Conservation (phyloP, 2,329 filamentous ascomycete species). For the Calonectria hawksworthii region DNA sequence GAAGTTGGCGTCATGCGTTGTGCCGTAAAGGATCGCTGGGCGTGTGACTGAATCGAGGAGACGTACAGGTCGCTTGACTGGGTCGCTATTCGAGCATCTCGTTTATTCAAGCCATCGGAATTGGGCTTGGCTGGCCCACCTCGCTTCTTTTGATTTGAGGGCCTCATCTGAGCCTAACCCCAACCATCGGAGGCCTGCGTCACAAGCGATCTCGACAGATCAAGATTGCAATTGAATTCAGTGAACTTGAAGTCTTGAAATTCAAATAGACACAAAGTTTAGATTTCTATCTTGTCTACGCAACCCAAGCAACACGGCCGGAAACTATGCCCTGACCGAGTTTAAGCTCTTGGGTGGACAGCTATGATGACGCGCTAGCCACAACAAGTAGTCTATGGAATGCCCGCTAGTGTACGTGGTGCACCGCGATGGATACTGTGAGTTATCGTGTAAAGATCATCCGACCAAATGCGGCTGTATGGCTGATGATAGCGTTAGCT, state of each 20-base stretch:
- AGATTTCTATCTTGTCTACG: not conserved
- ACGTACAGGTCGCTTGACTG: not conserved
- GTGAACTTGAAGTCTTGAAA: not conserved
- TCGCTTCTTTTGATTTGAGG: not conserved
- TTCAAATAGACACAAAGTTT: not conserved
- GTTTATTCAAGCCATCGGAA: not conserved
- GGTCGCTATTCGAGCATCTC: not conserved
- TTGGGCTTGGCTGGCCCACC: not conserved
- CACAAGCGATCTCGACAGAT: not conserved
- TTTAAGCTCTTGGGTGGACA: not conserved
- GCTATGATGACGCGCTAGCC: not conserved
- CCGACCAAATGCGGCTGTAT: not conserved
- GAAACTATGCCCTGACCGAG: not conserved
- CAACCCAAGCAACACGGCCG: not conserved
- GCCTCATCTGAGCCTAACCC: not conserved
- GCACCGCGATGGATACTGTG: not conserved
- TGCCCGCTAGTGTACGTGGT: not conserved
- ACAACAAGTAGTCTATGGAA: not conserved
- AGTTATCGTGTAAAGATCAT: not conserved
- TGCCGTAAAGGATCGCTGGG: not conserved
- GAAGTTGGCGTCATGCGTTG: not conserved
- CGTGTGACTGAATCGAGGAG: not conserved
- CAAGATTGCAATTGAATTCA: not conserved
- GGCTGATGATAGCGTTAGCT: not conserved
- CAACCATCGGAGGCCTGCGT: not conserved